Conservation (phyloP, 768 basidiomycete genomes). For the Amanita pallidorosea region DNA sequence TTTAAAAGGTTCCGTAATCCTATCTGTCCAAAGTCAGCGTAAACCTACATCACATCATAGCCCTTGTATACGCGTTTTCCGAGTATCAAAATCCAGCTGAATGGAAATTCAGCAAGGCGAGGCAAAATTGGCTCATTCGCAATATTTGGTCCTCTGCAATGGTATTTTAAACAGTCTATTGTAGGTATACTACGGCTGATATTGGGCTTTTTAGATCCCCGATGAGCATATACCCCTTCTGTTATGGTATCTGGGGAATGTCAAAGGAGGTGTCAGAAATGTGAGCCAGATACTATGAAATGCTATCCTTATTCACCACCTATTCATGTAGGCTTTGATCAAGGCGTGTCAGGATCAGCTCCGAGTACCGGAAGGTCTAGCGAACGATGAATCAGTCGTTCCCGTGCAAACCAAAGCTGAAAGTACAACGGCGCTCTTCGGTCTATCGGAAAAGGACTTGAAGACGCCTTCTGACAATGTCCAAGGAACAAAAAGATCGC, state of each 20-base stretch:
- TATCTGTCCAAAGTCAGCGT: not conserved
- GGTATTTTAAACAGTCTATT: not conserved
- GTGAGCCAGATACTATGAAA: not conserved
- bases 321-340: not conserved
- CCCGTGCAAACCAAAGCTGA: no score
- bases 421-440: no score
- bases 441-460: no score
- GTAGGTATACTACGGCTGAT: not conserved
- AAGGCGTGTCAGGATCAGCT: not conserved
- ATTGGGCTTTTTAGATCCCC: not conserved
- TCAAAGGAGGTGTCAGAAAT: conserved; percentile 1
- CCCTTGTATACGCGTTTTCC: conserved; percentile 37
- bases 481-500: not conserved
- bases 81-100: conserved; percentile 33
- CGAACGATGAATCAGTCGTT: no score
- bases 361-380: no score
- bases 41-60: not conserved
- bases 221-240: conserved; percentile 3
- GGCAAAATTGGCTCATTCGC: conserved; percentile 65
- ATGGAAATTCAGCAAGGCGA: conserved; percentile 72
- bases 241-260: not conserved
- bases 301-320: not conserved
- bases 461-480: no score
- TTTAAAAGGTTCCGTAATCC: not conserved
- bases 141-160: conserved; percentile 44